Base-by-base conservation (phyloP, 2,329 filamentous ascomycete genomes). In the Aspergillus sp. region DNA sequence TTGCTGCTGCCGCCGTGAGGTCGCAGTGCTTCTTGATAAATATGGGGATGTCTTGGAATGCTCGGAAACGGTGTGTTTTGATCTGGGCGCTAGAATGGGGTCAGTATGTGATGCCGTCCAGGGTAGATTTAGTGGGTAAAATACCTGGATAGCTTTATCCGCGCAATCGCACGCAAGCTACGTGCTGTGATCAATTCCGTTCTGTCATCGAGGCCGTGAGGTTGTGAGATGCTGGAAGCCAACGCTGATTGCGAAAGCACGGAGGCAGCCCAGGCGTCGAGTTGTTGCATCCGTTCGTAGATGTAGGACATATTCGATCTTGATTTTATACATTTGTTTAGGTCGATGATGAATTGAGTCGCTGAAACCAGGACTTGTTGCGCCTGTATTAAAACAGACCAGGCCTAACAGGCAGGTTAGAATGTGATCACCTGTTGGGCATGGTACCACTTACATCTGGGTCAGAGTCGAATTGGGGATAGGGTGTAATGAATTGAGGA, bases 1-100 rank as follows among this genome's bases (percentile, higher is more conserved):
- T 60, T 33, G 63, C 60, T n/a, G 64, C 54, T 25, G 64, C 64
- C 12, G 25, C 25, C 23, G 64, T 64, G 13, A 74, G 60, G 48
- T 74, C 71, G 53, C 71, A 74, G 46, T 74, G 71, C 35, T 64
- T 66, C 48, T 72, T 71, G 20, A 72, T 65, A 52, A 74, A 74
- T 12, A 74, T 65, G 1, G 72, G 70, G 9, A 72, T 68, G 47
- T 74, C 71, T 15, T 66, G 69, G 50, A 74, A 74, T 13, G 72
- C 72, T 38, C 69, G 60, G 47, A 73, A 73, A n/a, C 72, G 67
- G 49, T 74, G 70, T 1, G 66, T 60, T 56, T 74, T 74, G 27
- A 74, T 73, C 54, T 70, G 68, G 9, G 71, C 69, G 53, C 72
- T 74, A 35, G 7, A 37, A 15, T 9, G 19, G 42, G 5, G 45